Evolutionary conservation across 148 eudicot genomes (phyloP).

Genomic region (Amaranthus cruentus): DNA sequence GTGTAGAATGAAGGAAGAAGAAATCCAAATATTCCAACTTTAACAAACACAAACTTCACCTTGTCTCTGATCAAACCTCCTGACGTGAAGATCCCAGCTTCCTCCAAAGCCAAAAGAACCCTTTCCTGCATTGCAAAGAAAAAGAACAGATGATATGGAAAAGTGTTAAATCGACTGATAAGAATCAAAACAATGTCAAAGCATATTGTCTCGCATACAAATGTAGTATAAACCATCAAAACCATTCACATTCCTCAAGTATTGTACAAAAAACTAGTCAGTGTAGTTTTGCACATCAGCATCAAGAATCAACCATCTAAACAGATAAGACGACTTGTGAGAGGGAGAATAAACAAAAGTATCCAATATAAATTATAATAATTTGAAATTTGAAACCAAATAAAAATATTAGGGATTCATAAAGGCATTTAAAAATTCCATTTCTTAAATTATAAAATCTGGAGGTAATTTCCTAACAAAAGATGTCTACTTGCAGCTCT

Average conservation of each 20-base stretch:
- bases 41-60: constrained; percentile 39
- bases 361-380: no score
- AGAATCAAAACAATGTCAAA: background rate
- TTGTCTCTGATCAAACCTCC: constrained; percentile 94
- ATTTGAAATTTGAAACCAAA: no score
- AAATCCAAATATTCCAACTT: no score
- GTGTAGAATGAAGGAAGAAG: no score
- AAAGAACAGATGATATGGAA: constrained; percentile 1
- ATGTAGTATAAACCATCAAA: background rate
- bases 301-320: background rate
- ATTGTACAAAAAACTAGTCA: background rate
- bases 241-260: background rate
- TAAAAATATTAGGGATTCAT: no score
- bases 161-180: background rate
- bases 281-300: background rate
- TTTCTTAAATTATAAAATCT: no score
- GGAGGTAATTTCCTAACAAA: no score
- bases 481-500: no score
- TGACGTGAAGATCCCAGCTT: constrained; percentile 88
- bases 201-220: background rate
- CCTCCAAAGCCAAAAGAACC: constrained; percentile 79
- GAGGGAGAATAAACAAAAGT: no score
- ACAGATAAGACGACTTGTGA: no score
- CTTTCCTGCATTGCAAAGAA: constrained; percentile 58
- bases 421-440: no score